Evolutionary conservation across 2,329 filamentous ascomycete genomes (phyloP).

Genomic region (Knufia petricola): DNA sequence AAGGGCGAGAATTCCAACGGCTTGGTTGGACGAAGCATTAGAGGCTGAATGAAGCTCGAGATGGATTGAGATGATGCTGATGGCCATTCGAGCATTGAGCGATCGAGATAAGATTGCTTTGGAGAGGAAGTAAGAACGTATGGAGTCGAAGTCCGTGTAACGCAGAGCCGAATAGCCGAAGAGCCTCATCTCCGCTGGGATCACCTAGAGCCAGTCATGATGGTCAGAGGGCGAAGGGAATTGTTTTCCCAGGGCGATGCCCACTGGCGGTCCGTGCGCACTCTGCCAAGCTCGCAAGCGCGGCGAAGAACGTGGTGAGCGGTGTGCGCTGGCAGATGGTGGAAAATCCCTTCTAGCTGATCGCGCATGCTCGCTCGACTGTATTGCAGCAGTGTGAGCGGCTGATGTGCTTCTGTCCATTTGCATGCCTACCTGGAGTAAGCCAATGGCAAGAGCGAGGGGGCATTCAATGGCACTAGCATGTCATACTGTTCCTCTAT

Average conservation of each 20-base stretch:
- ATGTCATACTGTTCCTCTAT: too few species aligned
- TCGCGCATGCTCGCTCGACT: too few species aligned
- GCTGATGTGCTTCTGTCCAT: too few species aligned
- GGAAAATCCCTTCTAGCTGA: too few species aligned
- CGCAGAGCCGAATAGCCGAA: background rate
- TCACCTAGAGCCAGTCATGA: background rate
- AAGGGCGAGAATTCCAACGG: conserved; percentile 28
- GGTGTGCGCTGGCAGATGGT: too few species aligned
- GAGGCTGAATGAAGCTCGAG: too few species aligned
- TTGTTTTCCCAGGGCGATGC: background rate
- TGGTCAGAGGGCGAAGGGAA: background rate
- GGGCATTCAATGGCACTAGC: too few species aligned
- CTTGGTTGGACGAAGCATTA: conserved; percentile 22
- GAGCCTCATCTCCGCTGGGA: background rate
- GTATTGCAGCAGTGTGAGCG: too few species aligned
- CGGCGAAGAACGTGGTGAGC: too few species aligned
- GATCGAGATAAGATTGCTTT: background rate
- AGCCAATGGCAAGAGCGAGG: too few species aligned
- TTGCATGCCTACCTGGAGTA: too few species aligned
- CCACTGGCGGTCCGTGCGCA: background rate
- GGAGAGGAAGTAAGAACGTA: background rate
- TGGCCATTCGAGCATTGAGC: background rate
- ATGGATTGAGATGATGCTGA: background rate
- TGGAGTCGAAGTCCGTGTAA: background rate
- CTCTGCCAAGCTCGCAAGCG: background rate